Evolutionary conservation across 495 filamentous ascomycete genomes (phyloP), one percentile per base, ranked within the genome.

Genomic region (Penicillium odoratum): DNA sequence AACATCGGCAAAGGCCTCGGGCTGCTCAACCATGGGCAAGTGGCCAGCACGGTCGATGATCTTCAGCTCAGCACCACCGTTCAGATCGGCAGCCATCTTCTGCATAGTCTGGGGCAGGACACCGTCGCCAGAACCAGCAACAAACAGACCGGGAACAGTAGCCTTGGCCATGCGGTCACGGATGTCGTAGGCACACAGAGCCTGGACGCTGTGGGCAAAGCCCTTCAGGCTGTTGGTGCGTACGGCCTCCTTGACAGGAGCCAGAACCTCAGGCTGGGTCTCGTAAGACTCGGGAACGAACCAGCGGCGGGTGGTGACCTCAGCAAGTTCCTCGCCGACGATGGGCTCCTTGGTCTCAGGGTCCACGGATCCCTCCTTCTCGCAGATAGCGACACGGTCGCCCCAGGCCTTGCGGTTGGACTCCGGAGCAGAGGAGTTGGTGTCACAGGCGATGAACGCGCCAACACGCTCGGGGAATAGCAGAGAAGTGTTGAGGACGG

Each of bases 1-100:
- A 36, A 82, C 80, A 44, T 80, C 77, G 59, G 84, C 84, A 69
- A 91, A 89, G 11, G 79, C 81, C 57, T 72, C 70, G 8, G 88
- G 86, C 57, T 87, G 82, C 76, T 94, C 89, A 36, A 83, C 85
- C 90, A 94, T 94, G 4, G 90, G 90, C 72, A 94, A 69, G 74
- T 94, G 90, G 0, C 90, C 90, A 0, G 89, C 86, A 26, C 74
- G 69, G 2, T 86, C 81, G 50, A 93, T 81, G 50, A 86, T 67
- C 66, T 75, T 81, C 55, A 88, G 74, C 66, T 83, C 79, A 0
- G 82, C 81, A 1, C 78, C 83, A 1, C 67, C 66, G 4, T 82
- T 83, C 55, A 89, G 65, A 47, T 74, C 69, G 0, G 71, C 74
- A 55, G 79, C 83, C 78, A 93, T 91, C 29, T 86, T 83, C 51